phyloP scores from a whole-genome alignment of 2,329 filamentous ascomycete species.

The Talaromyces sp. region DNA sequence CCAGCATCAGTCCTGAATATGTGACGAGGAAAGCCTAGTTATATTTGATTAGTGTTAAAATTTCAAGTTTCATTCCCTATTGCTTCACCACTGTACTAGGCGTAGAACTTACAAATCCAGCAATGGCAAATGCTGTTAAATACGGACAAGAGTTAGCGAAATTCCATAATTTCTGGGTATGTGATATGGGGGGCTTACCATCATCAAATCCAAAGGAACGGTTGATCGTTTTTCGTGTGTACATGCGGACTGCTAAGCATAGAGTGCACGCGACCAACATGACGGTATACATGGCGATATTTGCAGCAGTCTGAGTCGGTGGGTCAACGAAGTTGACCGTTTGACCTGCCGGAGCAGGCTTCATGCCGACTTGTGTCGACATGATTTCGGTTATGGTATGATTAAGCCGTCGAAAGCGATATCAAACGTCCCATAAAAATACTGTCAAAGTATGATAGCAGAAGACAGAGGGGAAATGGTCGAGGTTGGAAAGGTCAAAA shows the following conservation, averaged over 20 bases:
- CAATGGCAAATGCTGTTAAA: constrained; percentile 1
- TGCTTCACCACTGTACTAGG: neutral
- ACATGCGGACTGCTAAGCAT: neutral
- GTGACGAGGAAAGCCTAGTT: neutral
- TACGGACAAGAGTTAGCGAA: neutral
- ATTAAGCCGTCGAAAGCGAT: neutral
- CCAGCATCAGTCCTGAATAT: constrained; percentile 8
- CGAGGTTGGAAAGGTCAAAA: neutral
- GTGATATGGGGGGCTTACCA: neutral
- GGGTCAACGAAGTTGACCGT: constrained; percentile 3
- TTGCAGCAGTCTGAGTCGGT: neutral
- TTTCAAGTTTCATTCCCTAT: neutral
- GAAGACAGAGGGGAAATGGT: neutral
- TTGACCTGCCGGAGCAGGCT: constrained; percentile 3
- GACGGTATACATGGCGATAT: constrained; percentile 8
- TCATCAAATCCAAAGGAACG: constrained; percentile 7
- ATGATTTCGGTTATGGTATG: neutral
- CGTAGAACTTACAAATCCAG: constrained; percentile 1
- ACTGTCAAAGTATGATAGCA: neutral
- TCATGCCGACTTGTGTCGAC: neutral
- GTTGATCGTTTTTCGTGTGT: neutral
- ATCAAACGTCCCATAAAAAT: neutral
- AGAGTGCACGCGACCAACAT: neutral
- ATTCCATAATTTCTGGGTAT: neutral
- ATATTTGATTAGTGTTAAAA: neutral